Evolutionary conservation across 2,329 filamentous ascomycete species (phyloP), one percentile per base, ranked within the genome.

Genomic region (Fusarium gaditjirri): DNA sequence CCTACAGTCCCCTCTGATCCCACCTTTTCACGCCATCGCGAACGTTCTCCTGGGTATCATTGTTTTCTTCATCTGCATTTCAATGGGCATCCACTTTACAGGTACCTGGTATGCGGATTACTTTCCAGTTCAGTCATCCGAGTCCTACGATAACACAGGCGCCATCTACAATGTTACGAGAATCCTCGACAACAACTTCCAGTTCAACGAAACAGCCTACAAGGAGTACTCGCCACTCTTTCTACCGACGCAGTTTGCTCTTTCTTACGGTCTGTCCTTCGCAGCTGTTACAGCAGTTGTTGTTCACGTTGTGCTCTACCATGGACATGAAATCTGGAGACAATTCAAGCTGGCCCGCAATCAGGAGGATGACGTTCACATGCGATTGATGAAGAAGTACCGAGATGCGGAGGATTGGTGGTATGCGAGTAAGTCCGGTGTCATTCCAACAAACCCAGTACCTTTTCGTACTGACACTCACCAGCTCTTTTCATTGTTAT

Each of bases 141-240:
- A 87, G 66, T 89, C 87, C 4, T 92, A 88, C 76, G 91, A 92
- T 81, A 92, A 92, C 76, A 90, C 84, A 1, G 90, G 89, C 29
- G 77, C 81, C 4, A 71, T 82, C 14, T 92, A 93, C 81, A 86
- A 92, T 67, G 88, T 90, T 8, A 83, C 83, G 6, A 84, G 84
- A n/a, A 90, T 92, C 53, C 83, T 92, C 23, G 86, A 86, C 60
- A 72, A 80, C 8, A 83, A 90, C 71, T 81, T 84, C 60, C 83
- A 86, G n/a, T 88, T 93, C 65, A 87, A 92, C 77, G 85, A 86
- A 73, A 85, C 84, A 6, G 87, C 87, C 19, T 93, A 93, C 79
- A 82, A 86, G 68, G 82, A 83, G 27, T 92, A 93, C 78, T 92
- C 90, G 25, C 91, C 91, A 3, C 84, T 92, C 8, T 92, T 88